Evolutionary conservation across 495 filamentous ascomycete genomes (phyloP), one percentile per base, ranked within the genome.

Genomic region (Podospora comata): DNA sequence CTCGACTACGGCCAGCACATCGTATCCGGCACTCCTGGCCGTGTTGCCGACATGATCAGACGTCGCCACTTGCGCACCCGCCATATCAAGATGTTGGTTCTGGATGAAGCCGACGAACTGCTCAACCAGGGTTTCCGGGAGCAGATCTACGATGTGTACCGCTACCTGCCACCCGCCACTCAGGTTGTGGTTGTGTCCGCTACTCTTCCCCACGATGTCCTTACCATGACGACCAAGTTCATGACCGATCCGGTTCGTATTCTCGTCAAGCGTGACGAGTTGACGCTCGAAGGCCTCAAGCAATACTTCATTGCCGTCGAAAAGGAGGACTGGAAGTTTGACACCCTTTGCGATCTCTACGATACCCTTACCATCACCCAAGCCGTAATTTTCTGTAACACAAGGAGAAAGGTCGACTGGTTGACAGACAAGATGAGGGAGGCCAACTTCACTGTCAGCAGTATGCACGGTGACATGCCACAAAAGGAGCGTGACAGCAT

Each of bases 311-410:
- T 99, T 80, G 95, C 95, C 68, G 95, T 99, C 63, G 95, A 99
- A 86, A 98, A 99, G 87, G 95, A 99, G 79, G 95, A 98, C 76
- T 99, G 96, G 96, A 99, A 99, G 84, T 90, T 99, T 70, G 95
- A 99, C 82, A 99, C 95, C 59, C 92, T 99, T 34, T 98, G 92
- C 76, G 95, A 99, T 81, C 84, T 99, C 67, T 99, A 99, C 87
- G 95, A 99, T 81, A 99, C 95, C 39, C 90, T 99, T 77, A 99
- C 95, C 72, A 99, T 99, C 79, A 99, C 95, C 67, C 95, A 99
- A 81, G 95, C 95, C 68, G 95, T 99, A 79, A 99, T 99, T 83
- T 99, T 99, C 90, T 99, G 95, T 86, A 99, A 99, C 87, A 99
- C 95, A 72, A 91, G 96, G 76, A 87, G 95, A 83, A 99, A 99